Evolutionary conservation across 768 basidiomycete species (phyloP).

Genomic region (Rhizopogon roseolus): DNA sequence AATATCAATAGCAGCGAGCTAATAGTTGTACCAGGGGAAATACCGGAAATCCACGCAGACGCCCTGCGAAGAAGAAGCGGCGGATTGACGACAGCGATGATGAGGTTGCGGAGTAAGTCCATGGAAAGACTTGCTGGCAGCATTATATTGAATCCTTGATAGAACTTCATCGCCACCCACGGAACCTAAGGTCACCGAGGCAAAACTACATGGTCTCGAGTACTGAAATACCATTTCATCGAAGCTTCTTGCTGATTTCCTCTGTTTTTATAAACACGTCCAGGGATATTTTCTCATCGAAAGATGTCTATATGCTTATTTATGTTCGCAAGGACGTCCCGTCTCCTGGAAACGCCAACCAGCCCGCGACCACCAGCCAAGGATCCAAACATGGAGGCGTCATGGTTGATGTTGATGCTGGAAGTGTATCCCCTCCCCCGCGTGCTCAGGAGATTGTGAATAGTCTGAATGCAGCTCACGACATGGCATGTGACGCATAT

Average conservation of each 20-base stretch:
- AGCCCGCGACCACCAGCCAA: slow-evolving; percentile 11
- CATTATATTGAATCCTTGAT: slow-evolving; percentile 7
- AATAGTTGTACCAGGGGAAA: slow-evolving; percentile 13
- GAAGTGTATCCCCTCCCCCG: slow-evolving; percentile 43
- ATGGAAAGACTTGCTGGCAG: slow-evolving; percentile 9
- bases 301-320: slow-evolving; percentile 94
- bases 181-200: slow-evolving; percentile 16
- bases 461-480: slow-evolving; percentile 50
- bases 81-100: slow-evolving; percentile 60
- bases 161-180: slow-evolving; percentile 11
- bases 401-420: neutral
- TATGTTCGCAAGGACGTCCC: slow-evolving; percentile 52
- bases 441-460: slow-evolving; percentile 52
- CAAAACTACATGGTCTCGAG: neutral
- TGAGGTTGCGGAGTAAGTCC: slow-evolving; percentile 32
- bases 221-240: slow-evolving; percentile 21
- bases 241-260: slow-evolving; percentile 44
- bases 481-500: slow-evolving; percentile 47
- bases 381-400: slow-evolving; percentile 1
- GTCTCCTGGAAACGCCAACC: slow-evolving; percentile 7
- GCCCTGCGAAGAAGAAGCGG: slow-evolving; percentile 46
- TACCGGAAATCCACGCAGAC: slow-evolving; percentile 29
- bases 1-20: neutral
- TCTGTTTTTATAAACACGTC: slow-evolving; percentile 13
- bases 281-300: slow-evolving; percentile 58